phyloP scores from a whole-genome alignment of 164 flowering plant species.

The Litsea cubeba region DNA sequence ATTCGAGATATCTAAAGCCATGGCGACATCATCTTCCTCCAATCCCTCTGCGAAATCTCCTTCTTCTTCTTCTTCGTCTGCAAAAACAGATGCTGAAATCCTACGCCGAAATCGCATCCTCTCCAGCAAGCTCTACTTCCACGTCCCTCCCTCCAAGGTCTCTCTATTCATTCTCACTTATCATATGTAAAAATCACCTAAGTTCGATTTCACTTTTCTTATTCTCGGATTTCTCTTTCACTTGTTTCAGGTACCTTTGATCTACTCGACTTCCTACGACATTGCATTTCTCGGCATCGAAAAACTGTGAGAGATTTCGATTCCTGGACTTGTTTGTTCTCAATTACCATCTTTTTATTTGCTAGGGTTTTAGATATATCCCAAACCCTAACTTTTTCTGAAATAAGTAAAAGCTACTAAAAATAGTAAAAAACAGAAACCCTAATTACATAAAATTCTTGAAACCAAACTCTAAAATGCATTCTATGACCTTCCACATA shows the following conservation, averaged over 20 bases:
- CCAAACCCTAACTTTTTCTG: too few species aligned
- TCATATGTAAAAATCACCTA: too few species aligned
- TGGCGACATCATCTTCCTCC: slow-evolving; percentile 14
- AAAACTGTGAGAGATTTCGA: slow-evolving; percentile 55
- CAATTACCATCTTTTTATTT: too few species aligned
- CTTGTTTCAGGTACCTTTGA: slow-evolving; percentile 53
- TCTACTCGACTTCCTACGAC: slow-evolving; percentile 71
- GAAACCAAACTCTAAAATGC: too few species aligned
- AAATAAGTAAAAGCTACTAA: too few species aligned
- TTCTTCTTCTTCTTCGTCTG: slow-evolving; percentile 13
- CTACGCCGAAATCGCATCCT: slow-evolving; percentile 52
- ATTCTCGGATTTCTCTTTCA: neutral
- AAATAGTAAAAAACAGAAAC: too few species aligned
- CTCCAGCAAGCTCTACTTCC: slow-evolving; percentile 83
- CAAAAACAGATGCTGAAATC: slow-evolving; percentile 14
- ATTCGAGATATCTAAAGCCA: neutral
- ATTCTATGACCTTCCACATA: too few species aligned
- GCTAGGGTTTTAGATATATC: too few species aligned
- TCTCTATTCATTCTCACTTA: too few species aligned
- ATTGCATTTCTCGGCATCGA: slow-evolving; percentile 79
- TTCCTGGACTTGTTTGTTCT: too few species aligned
- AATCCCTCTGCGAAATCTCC: slow-evolving; percentile 12
- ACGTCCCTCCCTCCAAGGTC: slow-evolving; percentile 63
- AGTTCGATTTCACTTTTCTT: neutral
- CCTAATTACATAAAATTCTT: too few species aligned